These are phyloP conservation scores for Candida pini DNA, from an alignment of 805 yeast species.

Conservation along the genomic window DNA sequence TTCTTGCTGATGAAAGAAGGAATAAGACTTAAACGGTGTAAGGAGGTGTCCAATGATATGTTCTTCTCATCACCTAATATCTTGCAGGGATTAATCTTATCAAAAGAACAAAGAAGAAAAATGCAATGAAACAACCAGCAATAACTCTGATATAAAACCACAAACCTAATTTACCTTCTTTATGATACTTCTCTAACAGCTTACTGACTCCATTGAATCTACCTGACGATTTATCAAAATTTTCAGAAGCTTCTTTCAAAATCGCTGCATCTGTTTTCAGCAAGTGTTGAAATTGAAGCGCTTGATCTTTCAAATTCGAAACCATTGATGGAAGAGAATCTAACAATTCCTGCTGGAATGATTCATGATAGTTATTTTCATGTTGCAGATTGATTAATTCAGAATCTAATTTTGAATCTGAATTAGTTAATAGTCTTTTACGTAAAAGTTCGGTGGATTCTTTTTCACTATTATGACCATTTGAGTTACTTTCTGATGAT, in stretches of 20 bases:
- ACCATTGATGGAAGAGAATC: conserved; percentile 29
- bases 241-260: conserved; percentile 28
- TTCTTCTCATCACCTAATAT: conserved; percentile 16
- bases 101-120: conserved; percentile 21
- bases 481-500: no score
- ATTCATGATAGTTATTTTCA: conserved; percentile 27
- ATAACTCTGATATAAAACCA: conserved; percentile 29
- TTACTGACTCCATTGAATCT: conserved; percentile 24
- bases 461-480: no score
- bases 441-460: conserved; percentile 25
- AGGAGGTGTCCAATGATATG: no score
- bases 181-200: conserved; percentile 25
- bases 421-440: conserved; percentile 23
- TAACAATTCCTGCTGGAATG: conserved; percentile 27
- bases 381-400: conserved; percentile 21
- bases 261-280: conserved; percentile 27
- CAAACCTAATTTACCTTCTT: conserved; percentile 27
- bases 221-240: conserved; percentile 27
- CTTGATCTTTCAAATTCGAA: conserved; percentile 24
- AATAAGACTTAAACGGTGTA: no score
- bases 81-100: conserved; percentile 30
- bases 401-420: conserved; percentile 17
- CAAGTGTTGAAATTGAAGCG: conserved; percentile 28
- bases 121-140: conserved; percentile 17
- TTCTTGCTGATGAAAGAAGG: no score